Base-by-base conservation (phyloP, 192 early-diverging fungal genomes). In the Chytriomyces sp. region DNA sequence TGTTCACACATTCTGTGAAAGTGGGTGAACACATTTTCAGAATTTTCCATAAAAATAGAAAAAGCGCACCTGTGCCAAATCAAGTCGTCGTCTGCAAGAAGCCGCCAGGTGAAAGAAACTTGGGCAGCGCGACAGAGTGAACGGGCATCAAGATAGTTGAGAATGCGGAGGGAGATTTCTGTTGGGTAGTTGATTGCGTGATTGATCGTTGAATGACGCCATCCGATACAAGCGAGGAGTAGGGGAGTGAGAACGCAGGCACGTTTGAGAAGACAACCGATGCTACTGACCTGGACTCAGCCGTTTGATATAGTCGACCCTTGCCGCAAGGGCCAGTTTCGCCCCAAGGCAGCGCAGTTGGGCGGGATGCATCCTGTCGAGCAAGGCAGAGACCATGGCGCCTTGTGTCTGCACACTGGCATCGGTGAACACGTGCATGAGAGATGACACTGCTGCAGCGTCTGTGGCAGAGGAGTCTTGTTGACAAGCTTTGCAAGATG, bases 121-220 rank as follows among this genome's bases (percentile, higher is more conserved):
- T 97, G 95, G 10, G 96, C 93, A 26, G 94, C 94, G 71, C 91
- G 92, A 75, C 96, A 98, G 26, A 99, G 89, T 0, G 94, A 92
- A 9, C 85, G 91, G 11, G 95, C 96, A 79, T 99, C 97, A 24
- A 99, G 86, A 78, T 95, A 97, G 24, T 93, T 91, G 50, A 98
- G 84, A 50, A 98, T 91, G 47, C 92, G 86, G 50, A 97, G 86
- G 46, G 93, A 87, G 45, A 99, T 81, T 81, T 99, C 95, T 3
- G 86, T 81, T 0, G 96, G 94, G 43, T 35, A 35, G 35, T 35
- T 35, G 35, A 35, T 35, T 91, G 35, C 35, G 35, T 35, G 35
- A 35, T 35, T 2, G 35, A 35, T 35, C 35, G 35, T 35, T 35
- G 35, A 35, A 35, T 35, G 35, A 35, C 35, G 35, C 35, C 35